Evolutionary conservation across 2,329 filamentous ascomycete species (phyloP), one percentile per base, ranked within the genome.

Genomic region (Fusarium praegraminearum): DNA sequence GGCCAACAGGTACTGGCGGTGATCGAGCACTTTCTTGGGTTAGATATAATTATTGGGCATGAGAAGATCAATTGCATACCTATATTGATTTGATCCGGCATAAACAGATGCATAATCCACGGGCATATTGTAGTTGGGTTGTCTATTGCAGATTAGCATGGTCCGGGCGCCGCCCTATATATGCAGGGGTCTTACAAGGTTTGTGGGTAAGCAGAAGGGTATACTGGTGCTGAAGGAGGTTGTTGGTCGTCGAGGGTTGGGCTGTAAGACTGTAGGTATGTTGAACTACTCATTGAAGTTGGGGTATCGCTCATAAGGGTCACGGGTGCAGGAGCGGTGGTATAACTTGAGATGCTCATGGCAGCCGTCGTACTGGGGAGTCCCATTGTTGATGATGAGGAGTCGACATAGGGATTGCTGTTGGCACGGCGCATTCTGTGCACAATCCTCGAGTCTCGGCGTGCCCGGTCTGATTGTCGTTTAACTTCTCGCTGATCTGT

Each of bases 401-500:
- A 73, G 76, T 80, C 65, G 80, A 76, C 47, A 79, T 83, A 71
- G 72, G 85, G 65, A 69, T 77, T 80, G 78, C 84, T 87, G 75
- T 82, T 84, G 33, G 83, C 81, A 55, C 87, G 84, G 67, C 84
- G 83, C 50, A 84, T 80, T 62, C 87, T 83, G 11, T 79, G 76
- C 5, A 83, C 81, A 18, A 85, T 76, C 75, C 90, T 90, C 9
- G 85, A 85, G 69, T 88, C 86, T 70, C 88, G 82, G 60, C 89
- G 84, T 45, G 82, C 85, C 70, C 85, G 86, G 69, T 90, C 87
- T 65, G 84, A 83, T 72, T 90, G 87, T 62, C 87, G 83, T 79
- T 88, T 90, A 43, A 90, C 76, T 73, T 89, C 87, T 67, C 88
- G 84, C 76, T 90, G 87, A 75, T 90, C 87, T 9, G 86, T 80